Evolutionary conservation across 2,329 filamentous ascomycete species (phyloP).

Genomic region (Aschersonia sp.): DNA sequence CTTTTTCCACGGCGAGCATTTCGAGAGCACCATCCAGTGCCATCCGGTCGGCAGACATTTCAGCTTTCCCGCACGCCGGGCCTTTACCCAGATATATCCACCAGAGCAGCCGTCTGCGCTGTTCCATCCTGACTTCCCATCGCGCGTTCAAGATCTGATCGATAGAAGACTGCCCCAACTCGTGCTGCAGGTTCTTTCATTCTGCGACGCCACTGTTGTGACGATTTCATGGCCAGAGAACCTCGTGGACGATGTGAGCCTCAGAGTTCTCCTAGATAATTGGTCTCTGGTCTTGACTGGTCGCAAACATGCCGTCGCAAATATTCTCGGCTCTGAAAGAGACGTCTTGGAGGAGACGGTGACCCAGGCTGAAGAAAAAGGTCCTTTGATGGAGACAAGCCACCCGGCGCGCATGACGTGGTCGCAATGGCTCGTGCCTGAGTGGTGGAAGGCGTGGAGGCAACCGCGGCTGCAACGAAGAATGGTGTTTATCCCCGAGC

Average conservation of each 20-base stretch:
- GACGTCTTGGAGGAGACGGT: conserved; percentile 2
- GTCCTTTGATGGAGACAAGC: neutral
- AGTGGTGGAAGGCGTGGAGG: conserved; percentile 1
- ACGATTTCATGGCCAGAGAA: conserved; percentile 2
- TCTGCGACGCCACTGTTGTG: conserved; percentile 3
- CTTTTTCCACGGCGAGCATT: conserved; percentile 2
- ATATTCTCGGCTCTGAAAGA: neutral
- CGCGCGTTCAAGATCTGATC: conserved; percentile 3
- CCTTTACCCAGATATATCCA: conserved; percentile 4
- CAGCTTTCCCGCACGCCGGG: neutral
- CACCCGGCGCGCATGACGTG: neutral
- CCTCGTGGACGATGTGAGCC: conserved; percentile 3
- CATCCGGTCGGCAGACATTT: conserved; percentile 2
- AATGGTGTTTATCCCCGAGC: conserved; percentile 5
- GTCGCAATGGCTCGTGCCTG: neutral
- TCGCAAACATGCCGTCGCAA: neutral
- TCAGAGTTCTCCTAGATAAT: conserved; percentile 3
- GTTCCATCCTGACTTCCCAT: neutral
- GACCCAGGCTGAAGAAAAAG: conserved; percentile 1
- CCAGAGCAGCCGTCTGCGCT: neutral
- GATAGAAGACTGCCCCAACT: conserved; percentile 3
- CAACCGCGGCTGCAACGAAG: conserved; percentile 1
- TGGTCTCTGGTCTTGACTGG: conserved; percentile 4
- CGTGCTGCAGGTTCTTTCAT: conserved; percentile 2
- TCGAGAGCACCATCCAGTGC: neutral